Evolutionary conservation across 164 flowering plant species (phyloP).

Genomic region (Brasenia schreberi): DNA sequence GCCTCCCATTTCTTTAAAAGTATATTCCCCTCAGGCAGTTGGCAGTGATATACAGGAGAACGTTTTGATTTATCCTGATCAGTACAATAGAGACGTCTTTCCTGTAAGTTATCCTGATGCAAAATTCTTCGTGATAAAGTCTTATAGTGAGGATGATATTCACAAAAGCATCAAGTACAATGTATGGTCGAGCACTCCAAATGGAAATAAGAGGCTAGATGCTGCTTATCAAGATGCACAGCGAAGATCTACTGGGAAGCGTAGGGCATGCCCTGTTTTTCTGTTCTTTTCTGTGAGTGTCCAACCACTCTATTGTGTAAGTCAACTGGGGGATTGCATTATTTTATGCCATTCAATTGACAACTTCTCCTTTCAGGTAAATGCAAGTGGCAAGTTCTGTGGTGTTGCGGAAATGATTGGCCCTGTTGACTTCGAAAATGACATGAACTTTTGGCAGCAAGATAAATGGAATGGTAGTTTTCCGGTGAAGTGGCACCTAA

Average conservation of each 20-base stretch:
- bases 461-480: slow-evolving; percentile 95
- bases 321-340: background rate
- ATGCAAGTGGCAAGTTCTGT: slow-evolving; percentile 94
- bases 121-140: slow-evolving; percentile 79
- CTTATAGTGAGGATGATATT: slow-evolving; percentile 92
- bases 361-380: slow-evolving; percentile 40
- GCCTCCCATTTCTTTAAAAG: slow-evolving; percentile 27
- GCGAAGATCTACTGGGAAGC: slow-evolving; percentile 33
- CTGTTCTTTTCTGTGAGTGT: slow-evolving; percentile 81
- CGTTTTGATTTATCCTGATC: slow-evolving; percentile 38
- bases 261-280: slow-evolving; percentile 60
- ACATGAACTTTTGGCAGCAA: slow-evolving; percentile 97
- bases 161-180: slow-evolving; percentile 87
- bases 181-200: slow-evolving; percentile 95
- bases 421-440: slow-evolving; percentile 59
- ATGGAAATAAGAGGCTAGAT: slow-evolving; percentile 78
- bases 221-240: slow-evolving; percentile 63
- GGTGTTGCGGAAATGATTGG: slow-evolving; percentile 96
- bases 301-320: background rate
- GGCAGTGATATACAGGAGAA: slow-evolving; percentile 35
- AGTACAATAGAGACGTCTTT: slow-evolving; percentile 64
- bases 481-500: slow-evolving; percentile 84
- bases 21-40: slow-evolving; percentile 41
- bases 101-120: slow-evolving; percentile 39
- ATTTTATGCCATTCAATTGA: slow-evolving; percentile 1